Evolutionary conservation across 2,329 filamentous ascomycete species (phyloP).

Genomic region (Hansfordia pulvinata): DNA sequence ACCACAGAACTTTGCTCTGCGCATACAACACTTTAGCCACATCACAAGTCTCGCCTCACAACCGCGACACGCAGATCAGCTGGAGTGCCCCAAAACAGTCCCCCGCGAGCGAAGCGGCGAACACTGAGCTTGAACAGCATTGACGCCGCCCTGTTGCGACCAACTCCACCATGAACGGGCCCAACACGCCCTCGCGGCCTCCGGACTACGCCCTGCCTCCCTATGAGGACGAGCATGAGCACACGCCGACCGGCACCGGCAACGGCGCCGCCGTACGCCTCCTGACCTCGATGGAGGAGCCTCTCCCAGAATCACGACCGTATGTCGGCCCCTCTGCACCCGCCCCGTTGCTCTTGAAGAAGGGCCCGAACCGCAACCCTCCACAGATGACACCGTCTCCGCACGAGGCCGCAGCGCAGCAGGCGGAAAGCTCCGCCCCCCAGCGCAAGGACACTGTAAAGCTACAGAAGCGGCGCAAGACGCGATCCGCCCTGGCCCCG

Average conservation of each 20-base stretch:
- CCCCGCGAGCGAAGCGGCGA: too few relatives aligned
- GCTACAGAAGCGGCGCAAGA: conserved; percentile 33
- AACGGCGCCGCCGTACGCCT: conserved; percentile 43
- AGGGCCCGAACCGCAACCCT: too few relatives aligned
- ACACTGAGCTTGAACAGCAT: too few relatives aligned
- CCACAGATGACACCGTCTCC: too few relatives aligned
- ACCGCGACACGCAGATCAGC: too few relatives aligned
- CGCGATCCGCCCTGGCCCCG: conserved; percentile 13
- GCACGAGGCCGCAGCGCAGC: too few relatives aligned
- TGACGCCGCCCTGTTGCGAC: too few relatives aligned
- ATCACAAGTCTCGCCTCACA: too few relatives aligned
- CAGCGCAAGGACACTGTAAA: conserved; percentile 28
- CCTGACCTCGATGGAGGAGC: conserved; percentile 48
- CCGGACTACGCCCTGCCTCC: conserved; percentile 43
- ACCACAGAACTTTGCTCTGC: too few relatives aligned
- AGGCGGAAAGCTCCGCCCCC: conserved; percentile 10
- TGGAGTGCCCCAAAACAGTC: too few relatives aligned
- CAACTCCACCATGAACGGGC: conserved; percentile 35
- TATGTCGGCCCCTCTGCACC: conserved; percentile 32
- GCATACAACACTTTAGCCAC: too few relatives aligned
- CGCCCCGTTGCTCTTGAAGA: conserved; percentile 7
- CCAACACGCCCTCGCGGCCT: conserved; percentile 34
- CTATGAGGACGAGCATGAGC: conserved; percentile 41
- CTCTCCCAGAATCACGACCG: conserved; percentile 29
- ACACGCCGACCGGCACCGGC: conserved; percentile 27